Conservation (phyloP, 306 rosid genomes). For the Phaseolus lunatus region DNA sequence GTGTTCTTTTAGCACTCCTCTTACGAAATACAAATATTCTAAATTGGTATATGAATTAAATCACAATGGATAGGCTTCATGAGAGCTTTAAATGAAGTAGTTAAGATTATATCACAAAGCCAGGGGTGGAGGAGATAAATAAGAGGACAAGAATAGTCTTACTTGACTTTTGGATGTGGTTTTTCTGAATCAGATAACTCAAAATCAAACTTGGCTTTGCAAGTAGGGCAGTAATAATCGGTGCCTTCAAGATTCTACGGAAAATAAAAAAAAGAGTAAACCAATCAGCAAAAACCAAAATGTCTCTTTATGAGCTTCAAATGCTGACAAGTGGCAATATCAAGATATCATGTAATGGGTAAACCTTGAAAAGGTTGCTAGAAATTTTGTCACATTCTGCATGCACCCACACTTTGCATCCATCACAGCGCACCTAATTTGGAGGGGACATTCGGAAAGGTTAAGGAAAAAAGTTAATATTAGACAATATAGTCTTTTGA, state of each 20-base stretch:
- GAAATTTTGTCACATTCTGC: conserved; percentile 95
- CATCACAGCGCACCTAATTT: conserved; percentile 96
- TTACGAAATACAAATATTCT: conserved; percentile 5
- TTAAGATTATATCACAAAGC: conserved; percentile 14
- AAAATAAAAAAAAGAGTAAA: conserved; percentile 36
- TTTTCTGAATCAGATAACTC: conserved; percentile 95
- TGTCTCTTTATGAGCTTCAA: conserved; percentile 30
- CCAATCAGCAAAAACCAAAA: conserved; percentile 49
- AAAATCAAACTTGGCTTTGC: conserved; percentile 95
- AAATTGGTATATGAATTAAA: conserved; percentile 37
- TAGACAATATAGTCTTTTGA: conserved; percentile 18
- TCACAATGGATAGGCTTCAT: conserved; percentile 1
- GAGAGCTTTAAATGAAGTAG: conserved; percentile 17
- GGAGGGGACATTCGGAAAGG: conserved; percentile 37
- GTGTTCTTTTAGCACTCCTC: neutral
- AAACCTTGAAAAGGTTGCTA: conserved; percentile 83
- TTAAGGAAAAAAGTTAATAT: conserved; percentile 2
- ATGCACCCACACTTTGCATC: conserved; percentile 99
- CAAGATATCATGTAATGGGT: conserved; percentile 38
- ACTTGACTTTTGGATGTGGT: conserved; percentile 80
- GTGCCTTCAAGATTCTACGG: conserved; percentile 84
- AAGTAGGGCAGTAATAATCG: conserved; percentile 96
- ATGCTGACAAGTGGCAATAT: conserved; percentile 38
- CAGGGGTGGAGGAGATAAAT: neutral
- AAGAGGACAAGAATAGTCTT: conserved; percentile 48